Conservation (phyloP, 2,329 filamentous ascomycete genomes). For the Xylariaceae sp. region DNA sequence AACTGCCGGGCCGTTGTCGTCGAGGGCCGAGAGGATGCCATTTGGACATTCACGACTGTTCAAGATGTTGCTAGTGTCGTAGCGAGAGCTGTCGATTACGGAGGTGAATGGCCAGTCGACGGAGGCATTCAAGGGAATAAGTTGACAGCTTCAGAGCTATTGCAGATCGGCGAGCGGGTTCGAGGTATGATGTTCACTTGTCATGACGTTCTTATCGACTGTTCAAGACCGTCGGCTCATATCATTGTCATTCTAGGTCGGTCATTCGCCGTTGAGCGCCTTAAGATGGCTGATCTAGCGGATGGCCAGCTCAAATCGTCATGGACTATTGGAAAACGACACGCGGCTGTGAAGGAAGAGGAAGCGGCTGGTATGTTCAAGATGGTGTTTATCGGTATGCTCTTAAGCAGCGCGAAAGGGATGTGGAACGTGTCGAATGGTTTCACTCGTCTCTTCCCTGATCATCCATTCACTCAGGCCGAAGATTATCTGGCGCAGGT, state of each 20-base stretch:
- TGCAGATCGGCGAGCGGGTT: slow-evolving; percentile 40
- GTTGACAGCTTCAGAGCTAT: slow-evolving; percentile 35
- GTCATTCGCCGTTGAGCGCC: slow-evolving; percentile 42
- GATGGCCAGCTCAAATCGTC: slow-evolving; percentile 38
- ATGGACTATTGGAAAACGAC: slow-evolving; percentile 37
- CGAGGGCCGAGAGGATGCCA: slow-evolving; percentile 40
- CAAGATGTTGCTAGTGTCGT: slow-evolving; percentile 41
- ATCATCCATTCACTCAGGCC: slow-evolving; percentile 7
- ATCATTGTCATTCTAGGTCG: slow-evolving; percentile 23
- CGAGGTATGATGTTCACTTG: slow-evolving; percentile 34
- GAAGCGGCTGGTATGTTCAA: slow-evolving; percentile 34
- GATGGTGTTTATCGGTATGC: slow-evolving; percentile 39
- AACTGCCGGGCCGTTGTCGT: slow-evolving; percentile 41
- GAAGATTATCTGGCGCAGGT: slow-evolving; percentile 13
- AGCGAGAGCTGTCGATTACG: slow-evolving; percentile 41
- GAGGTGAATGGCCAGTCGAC: slow-evolving; percentile 41
- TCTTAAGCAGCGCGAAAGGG: slow-evolving; percentile 40
- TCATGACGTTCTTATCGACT: too few species aligned
- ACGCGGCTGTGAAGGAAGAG: slow-evolving; percentile 35
- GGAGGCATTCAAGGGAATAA: slow-evolving; percentile 42
- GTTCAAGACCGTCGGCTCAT: too few species aligned
- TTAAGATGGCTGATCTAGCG: slow-evolving; percentile 47
- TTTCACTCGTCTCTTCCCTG: slow-evolving; percentile 14
- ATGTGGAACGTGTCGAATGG: slow-evolving; percentile 23
- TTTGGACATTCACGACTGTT: slow-evolving; percentile 44